phyloP scores from a whole-genome alignment of 108 stramenopile genomes.

The Nitzschia putrida region DNA sequence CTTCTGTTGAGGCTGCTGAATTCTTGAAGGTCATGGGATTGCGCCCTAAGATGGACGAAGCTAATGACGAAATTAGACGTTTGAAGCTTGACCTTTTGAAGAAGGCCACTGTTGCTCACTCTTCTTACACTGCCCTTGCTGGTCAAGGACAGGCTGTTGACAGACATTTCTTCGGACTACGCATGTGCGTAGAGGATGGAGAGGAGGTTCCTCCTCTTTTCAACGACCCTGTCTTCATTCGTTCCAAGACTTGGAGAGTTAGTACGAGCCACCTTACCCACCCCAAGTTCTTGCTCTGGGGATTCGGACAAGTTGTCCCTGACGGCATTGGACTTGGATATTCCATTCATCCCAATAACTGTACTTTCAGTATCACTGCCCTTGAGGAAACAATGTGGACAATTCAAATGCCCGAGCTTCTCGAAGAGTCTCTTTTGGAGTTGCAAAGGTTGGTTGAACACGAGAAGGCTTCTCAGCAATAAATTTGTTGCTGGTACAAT shows the following conservation, averaged over 20 bases:
- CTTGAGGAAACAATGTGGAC: conserved; percentile 69
- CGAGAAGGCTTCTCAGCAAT: neutral
- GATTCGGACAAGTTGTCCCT: conserved; percentile 89
- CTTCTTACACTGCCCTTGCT: conserved; percentile 66
- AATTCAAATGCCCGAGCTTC: conserved; percentile 54
- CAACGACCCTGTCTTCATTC: conserved; percentile 69
- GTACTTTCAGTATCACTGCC: conserved; percentile 81
- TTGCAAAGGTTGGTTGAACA: conserved; percentile 71
- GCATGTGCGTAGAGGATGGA: conserved; percentile 57
- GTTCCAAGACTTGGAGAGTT: conserved; percentile 86
- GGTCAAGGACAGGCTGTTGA: conserved; percentile 84
- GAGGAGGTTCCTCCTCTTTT: conserved; percentile 69
- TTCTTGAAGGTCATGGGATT: conserved; percentile 63
- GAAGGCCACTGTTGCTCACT: conserved; percentile 73
- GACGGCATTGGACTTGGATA: conserved; percentile 90
- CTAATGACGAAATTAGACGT: conserved; percentile 8
- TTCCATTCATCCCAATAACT: conserved; percentile 70
- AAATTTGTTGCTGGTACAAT: too few relatives aligned
- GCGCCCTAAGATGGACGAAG: conserved; percentile 25
- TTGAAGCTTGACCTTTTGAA: conserved; percentile 62
- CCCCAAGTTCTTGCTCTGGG: conserved; percentile 87
- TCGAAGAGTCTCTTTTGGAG: conserved; percentile 84
- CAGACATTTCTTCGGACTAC: conserved; percentile 82
- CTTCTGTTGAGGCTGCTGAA: conserved; percentile 54
- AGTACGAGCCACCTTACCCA: conserved; percentile 89